phyloP scores from a whole-genome alignment of 805 yeast species.

The Sugiyamaella americana region DNA sequence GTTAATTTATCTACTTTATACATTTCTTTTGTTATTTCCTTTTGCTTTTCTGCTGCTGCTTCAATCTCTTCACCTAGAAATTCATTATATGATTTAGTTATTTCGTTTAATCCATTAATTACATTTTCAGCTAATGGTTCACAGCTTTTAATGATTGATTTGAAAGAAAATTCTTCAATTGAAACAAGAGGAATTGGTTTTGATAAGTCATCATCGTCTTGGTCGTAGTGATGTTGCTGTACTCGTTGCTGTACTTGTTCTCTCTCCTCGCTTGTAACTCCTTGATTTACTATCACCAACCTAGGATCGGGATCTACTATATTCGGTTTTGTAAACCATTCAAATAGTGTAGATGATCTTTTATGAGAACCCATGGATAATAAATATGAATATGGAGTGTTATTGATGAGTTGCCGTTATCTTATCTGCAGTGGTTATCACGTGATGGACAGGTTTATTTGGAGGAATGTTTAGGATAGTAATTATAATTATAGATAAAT shows the following conservation, averaged over 20 bases:
- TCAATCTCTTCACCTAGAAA: conserved; percentile 18
- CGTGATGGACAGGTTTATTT: too few species aligned
- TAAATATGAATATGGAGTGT: too few species aligned
- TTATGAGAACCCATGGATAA: too few species aligned
- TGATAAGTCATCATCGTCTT: background rate
- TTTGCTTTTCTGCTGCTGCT: conserved; percentile 15
- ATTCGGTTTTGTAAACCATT: conserved; percentile 2
- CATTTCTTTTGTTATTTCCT: conserved; percentile 15
- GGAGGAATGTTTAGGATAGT: too few species aligned
- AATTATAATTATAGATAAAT: too few species aligned
- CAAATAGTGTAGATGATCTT: conserved; percentile 4
- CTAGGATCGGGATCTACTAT: background rate
- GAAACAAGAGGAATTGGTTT: conserved; percentile 11
- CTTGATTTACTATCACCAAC: conserved; percentile 1
- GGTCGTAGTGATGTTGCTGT: background rate
- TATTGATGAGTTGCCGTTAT: too few species aligned
- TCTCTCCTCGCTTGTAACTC: background rate
- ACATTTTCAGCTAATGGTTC: conserved; percentile 8
- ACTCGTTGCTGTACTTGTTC: background rate
- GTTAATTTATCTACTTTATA: conserved; percentile 17
- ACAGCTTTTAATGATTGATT: conserved; percentile 12
- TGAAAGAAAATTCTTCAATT: conserved; percentile 14
- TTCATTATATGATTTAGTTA: conserved; percentile 14
- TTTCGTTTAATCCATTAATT: conserved; percentile 7
- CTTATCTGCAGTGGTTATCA: too few species aligned